Conservation (phyloP, 1,139 yeast species). For the Yamadazyma buinensis region DNA sequence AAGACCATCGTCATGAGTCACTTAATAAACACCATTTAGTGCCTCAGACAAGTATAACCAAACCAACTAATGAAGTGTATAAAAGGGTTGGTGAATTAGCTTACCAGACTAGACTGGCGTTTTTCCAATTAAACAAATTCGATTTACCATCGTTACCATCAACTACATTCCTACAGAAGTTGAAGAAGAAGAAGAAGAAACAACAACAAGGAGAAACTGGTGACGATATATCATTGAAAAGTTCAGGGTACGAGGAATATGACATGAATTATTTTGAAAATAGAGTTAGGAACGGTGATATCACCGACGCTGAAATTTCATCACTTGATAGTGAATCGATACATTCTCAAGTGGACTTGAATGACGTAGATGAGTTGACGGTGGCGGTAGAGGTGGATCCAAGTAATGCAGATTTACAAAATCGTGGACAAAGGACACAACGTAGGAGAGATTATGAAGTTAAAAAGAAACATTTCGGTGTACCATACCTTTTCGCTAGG, state of each 20-base stretch:
- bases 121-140: slow-evolving; percentile 35
- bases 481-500: slow-evolving; percentile 70
- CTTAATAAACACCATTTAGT: slow-evolving; percentile 10
- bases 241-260: slow-evolving; percentile 11
- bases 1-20: slow-evolving; percentile 44
- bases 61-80: slow-evolving; percentile 10
- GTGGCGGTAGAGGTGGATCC: neutral
- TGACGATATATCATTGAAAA: slow-evolving; percentile 16
- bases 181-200: slow-evolving; percentile 5
- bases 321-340: slow-evolving; percentile 15
- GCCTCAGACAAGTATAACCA: slow-evolving; percentile 11
- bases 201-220: neutral
- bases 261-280: slow-evolving; percentile 39
- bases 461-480: slow-evolving; percentile 29
- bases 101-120: slow-evolving; percentile 27
- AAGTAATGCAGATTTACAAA: slow-evolving; percentile 17
- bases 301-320: slow-evolving; percentile 9
- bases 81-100: slow-evolving; percentile 30
- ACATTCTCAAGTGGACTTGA: neutral
- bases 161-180: slow-evolving; percentile 37
- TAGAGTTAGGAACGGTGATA: slow-evolving; percentile 35
- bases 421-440: neutral
- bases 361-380: neutral
- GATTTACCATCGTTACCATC: slow-evolving; percentile 61
- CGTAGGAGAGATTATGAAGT: slow-evolving; percentile 29